Evolutionary conservation across 768 basidiomycete genomes (phyloP).

Genomic region (Candolleomyces aberdarensis): DNA sequence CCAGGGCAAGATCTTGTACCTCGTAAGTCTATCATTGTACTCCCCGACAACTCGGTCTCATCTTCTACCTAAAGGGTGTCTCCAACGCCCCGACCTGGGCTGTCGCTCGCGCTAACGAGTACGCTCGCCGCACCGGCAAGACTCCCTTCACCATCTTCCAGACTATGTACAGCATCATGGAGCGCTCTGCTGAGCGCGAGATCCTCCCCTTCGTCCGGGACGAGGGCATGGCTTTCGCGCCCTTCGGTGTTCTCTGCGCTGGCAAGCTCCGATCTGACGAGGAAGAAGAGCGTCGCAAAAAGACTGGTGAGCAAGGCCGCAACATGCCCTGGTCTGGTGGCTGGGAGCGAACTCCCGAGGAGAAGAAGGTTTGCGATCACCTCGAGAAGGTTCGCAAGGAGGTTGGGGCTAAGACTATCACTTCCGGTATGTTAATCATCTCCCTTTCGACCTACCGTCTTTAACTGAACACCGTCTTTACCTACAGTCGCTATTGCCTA

Average conservation of each 20-base stretch:
- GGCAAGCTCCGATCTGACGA: slow-evolving; percentile 53
- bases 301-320: slow-evolving; percentile 4
- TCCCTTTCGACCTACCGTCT: not conserved
- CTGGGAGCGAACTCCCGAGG: slow-evolving; percentile 1
- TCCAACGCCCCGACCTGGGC: slow-evolving; percentile 11
- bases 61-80: not conserved
- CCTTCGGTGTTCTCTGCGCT: slow-evolving; percentile 27
- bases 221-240: slow-evolving; percentile 32
- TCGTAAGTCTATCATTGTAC: slow-evolving; percentile 17
- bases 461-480: not conserved
- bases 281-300: not conserved
- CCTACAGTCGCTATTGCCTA: slow-evolving; percentile 45
- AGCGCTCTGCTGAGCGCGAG: slow-evolving; percentile 13
- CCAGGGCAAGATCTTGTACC: slow-evolving; percentile 47
- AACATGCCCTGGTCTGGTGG: slow-evolving; percentile 2
- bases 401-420: slow-evolving; percentile 41
- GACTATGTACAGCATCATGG: slow-evolving; percentile 10
- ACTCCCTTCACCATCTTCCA: slow-evolving; percentile 13
- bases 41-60: slow-evolving; percentile 13
- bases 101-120: slow-evolving; percentile 13
- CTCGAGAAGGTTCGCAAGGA: slow-evolving; percentile 46
- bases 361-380: slow-evolving; percentile 22
- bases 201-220: slow-evolving; percentile 28
- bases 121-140: slow-evolving; percentile 8
- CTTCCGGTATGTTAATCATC: slow-evolving; percentile 31